These are phyloP conservation scores for Tanacetum coccineum DNA, from an alignment of 129 eudicot genomes.

Conservation along the genomic window DNA sequence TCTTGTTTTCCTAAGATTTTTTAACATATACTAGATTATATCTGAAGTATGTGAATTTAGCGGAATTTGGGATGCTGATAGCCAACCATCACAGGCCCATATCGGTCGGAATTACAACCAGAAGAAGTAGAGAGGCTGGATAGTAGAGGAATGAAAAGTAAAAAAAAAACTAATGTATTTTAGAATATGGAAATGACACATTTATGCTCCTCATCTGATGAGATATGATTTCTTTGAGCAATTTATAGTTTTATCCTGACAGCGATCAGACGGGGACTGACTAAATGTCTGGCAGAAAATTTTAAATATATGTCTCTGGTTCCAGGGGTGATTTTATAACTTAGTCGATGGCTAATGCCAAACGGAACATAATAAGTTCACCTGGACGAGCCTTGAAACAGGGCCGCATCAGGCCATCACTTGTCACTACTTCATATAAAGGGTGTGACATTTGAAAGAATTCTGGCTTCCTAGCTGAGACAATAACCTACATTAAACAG, in stretches of 20 bases:
- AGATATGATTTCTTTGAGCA: slow-evolving; percentile 10
- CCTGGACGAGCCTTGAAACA: slow-evolving; percentile 89
- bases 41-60: too few relatives aligned
- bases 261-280: background rate
- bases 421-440: slow-evolving; percentile 92
- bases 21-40: too few relatives aligned
- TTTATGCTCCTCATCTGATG: background rate
- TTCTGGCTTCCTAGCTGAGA: slow-evolving; percentile 96
- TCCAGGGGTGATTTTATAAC: slow-evolving; percentile 9
- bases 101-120: too few relatives aligned
- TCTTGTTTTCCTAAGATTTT: too few relatives aligned
- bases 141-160: too few relatives aligned
- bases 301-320: background rate
- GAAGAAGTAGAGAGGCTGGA: too few relatives aligned
- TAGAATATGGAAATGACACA: background rate
- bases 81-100: too few relatives aligned
- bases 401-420: slow-evolving; percentile 92
- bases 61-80: too few relatives aligned
- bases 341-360: slow-evolving; percentile 8
- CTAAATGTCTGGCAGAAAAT: background rate
- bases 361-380: slow-evolving; percentile 15
- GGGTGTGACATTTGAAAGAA: slow-evolving; percentile 97
- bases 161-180: too few relatives aligned
- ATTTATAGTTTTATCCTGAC: slow-evolving; percentile 14
- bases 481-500: slow-evolving; percentile 63